Evolutionary conservation across 2,329 filamentous ascomycete genomes (phyloP).

Genomic region (Ophiognomonia clavigignenti-juglandacearum): DNA sequence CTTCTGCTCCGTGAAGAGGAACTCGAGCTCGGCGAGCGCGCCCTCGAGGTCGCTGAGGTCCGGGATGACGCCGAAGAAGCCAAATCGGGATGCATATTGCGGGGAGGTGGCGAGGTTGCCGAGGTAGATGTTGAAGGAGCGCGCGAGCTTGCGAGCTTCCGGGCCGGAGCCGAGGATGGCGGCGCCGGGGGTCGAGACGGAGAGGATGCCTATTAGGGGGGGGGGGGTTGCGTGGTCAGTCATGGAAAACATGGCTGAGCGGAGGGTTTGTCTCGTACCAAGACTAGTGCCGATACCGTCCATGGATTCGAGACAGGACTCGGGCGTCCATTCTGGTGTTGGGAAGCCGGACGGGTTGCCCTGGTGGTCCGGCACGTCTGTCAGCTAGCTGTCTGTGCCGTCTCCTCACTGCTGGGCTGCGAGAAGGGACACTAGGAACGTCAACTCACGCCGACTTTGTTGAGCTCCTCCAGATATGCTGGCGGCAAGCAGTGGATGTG

Average conservation of each 20-base stretch:
- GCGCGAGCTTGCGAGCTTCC: constrained; percentile 6
- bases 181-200: constrained; percentile 11
- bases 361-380: neutral
- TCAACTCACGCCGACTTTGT: constrained; percentile 6
- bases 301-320: constrained; percentile 11
- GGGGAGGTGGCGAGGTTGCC: neutral
- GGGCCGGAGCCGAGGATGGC: constrained; percentile 10
- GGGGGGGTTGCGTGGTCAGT: neutral
- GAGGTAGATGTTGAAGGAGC: constrained; percentile 10
- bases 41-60: constrained; percentile 22
- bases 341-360: constrained; percentile 12
- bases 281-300: constrained; percentile 6
- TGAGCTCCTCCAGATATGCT: constrained; percentile 9
- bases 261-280: neutral
- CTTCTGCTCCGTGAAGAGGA: constrained; percentile 19
- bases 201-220: constrained; percentile 28
- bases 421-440: neutral
- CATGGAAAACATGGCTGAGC: constrained; percentile 24
- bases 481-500: constrained; percentile 13
- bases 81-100: constrained; percentile 13
- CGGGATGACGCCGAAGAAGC: constrained; percentile 23
- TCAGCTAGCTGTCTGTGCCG: neutral
- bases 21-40: constrained; percentile 21
- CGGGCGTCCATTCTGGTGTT: constrained; percentile 13
- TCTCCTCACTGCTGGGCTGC: neutral